A percentile compares a stretch with the other conserved stretches of the same genome.
Conservation (phyloP, 371 early-diverging fungal genomes). For the Neoconidiobolus thromboides region DNA sequence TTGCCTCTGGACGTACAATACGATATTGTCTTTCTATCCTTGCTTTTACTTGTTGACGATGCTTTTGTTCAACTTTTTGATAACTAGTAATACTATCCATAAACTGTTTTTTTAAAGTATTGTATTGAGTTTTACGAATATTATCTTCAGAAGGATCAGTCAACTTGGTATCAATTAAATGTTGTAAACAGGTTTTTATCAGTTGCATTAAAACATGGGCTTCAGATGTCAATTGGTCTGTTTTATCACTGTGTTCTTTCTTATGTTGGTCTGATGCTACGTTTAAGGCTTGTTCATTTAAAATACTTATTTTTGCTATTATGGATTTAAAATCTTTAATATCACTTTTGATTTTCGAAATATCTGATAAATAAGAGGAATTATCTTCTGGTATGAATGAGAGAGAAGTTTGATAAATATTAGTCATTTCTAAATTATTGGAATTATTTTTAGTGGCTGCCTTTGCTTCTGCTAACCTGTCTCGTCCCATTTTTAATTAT, state of each 20-base stretch:
- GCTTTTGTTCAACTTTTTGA: conserved; percentile 57
- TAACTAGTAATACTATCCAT: conserved; percentile 64
- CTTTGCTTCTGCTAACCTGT: background rate
- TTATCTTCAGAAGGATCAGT: background rate
- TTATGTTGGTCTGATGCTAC: background rate
- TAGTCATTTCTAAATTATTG: background rate
- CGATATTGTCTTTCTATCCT: conserved; percentile 68
- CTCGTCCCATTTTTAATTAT: background rate
- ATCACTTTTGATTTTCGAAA: background rate
- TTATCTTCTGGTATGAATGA: background rate
- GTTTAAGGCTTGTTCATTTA: conserved; percentile 5
- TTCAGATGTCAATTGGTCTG: background rate
- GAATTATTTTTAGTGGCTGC: background rate
- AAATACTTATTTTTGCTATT: background rate
- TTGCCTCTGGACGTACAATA: conserved; percentile 73
- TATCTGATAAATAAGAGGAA: background rate
- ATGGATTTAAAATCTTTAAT: conserved; percentile 3
- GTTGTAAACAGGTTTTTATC: background rate
- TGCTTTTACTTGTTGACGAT: conserved; percentile 62
- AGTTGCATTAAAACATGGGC: background rate
- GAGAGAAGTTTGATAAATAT: background rate
- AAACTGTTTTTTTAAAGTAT: conserved; percentile 37
- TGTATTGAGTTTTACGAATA: conserved; percentile 5
- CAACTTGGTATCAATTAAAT: background rate
- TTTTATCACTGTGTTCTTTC: background rate